Evolutionary conservation across 2,329 filamentous ascomycete genomes (phyloP), one percentile per base, ranked within the genome.

Genomic region (Stachybotrys elegans): DNA sequence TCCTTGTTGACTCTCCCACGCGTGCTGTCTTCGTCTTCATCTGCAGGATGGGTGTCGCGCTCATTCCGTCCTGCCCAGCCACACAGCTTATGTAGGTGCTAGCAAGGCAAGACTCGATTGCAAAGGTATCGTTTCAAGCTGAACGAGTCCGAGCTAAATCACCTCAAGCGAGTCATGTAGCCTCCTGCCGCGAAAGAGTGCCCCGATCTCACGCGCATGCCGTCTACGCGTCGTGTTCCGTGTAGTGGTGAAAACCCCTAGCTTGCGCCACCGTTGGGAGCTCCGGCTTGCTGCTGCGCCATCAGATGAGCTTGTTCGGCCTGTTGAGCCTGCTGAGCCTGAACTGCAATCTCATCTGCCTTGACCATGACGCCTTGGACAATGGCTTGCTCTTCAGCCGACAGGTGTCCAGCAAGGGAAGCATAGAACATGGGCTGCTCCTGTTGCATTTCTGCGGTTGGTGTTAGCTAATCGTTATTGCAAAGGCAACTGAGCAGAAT

Each of bases 391-490:
- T 97, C 91, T 40, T 93, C 88, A 1, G 81, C 74, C 29, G 79
- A 83, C 32, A 97, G 78, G 48, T 88, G 86, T 53, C 84, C 81
- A 19, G 88, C 89, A 46, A 98, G 75, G 47, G 76, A 84, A 35
- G 83, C 73, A 63, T 97, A 98, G 53, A 95, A 84, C 53, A 91
- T 86, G 14, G 92, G 91, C 59, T 96, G 90, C 57, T 91, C 86
- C 69, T 86, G 83, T 78, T 96, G 89, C 61, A 97, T 79, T 66
- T 80, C 90, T 95, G 14, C 16, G 23, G 43, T 48, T 22, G 20
- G 21, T 8, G n/a, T 29, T 29, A 38, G 36, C 23, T 16, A 21
- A 42, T n/a, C 11, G 7, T 16, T 31, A 16, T 7, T 9, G 3
- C 17, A 21, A 20, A 13, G 25, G 8, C 8, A 14, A 40, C 22